Conservation (phyloP, 192 early-diverging fungal species). For the Backusella tarrabulga region DNA sequence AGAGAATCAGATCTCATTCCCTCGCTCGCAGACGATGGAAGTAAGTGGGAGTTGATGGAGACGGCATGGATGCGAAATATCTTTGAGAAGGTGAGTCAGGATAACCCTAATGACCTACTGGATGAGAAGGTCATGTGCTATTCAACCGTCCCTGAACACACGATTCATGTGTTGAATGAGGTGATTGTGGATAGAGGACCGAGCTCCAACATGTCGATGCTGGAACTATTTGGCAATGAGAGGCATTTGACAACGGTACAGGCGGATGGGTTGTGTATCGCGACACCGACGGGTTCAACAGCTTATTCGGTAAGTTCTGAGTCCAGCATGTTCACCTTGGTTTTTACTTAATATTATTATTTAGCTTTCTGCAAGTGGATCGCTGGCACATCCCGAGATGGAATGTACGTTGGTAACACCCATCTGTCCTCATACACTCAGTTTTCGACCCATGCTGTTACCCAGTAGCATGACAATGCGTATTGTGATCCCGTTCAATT, state of each 20-base stretch:
- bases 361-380: conserved; percentile 84
- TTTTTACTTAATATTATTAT: too few species aligned
- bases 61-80: conserved; percentile 25
- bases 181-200: conserved; percentile 93
- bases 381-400: conserved; percentile 91
- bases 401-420: conserved; percentile 87
- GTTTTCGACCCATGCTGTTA: conserved; percentile 93
- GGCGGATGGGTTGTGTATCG: conserved; percentile 92
- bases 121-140: conserved; percentile 46
- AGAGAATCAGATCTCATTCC: not conserved
- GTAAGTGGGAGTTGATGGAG: conserved; percentile 44
- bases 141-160: conserved; percentile 57
- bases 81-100: conserved; percentile 11
- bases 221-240: conserved; percentile 83
- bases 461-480: conserved; percentile 87
- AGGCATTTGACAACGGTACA: conserved; percentile 91
- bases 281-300: conserved; percentile 91
- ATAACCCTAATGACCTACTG: conserved; percentile 12
- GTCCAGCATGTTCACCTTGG: too few species aligned
- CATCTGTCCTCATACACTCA: conserved; percentile 90
- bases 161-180: conserved; percentile 93
- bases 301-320: conserved; percentile 65
- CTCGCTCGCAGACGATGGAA: not conserved
- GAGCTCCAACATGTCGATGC: conserved; percentile 80
- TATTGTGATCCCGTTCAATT: conserved; percentile 77